These are phyloP conservation scores for Darksidea phi DNA, from an alignment of 495 filamentous ascomycete genomes.

Conservation along the genomic window DNA sequence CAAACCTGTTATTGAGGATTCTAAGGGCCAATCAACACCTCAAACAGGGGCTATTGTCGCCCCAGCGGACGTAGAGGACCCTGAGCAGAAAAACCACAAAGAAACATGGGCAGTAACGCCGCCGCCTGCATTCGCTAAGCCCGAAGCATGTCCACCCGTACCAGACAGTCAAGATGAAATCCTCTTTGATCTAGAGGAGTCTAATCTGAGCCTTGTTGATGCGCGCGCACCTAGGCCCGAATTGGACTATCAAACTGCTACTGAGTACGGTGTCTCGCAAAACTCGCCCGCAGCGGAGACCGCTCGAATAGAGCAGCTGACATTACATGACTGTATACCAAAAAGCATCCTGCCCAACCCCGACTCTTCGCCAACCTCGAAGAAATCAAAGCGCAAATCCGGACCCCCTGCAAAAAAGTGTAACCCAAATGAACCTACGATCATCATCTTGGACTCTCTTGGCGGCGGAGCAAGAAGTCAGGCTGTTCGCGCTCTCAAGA, in stretches of 20 bases:
- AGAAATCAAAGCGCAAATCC: slow-evolving; percentile 12
- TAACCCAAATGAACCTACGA: slow-evolving; percentile 53
- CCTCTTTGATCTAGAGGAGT: slow-evolving; percentile 2
- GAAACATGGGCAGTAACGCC: background rate
- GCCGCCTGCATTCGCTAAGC: background rate
- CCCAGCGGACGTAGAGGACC: background rate
- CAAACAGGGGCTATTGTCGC: background rate
- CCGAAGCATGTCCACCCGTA: background rate
- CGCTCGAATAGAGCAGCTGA: slow-evolving; percentile 2
- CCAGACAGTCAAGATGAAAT: background rate
- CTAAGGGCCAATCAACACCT: background rate
- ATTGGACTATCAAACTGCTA: too few species aligned
- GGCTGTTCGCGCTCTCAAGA: slow-evolving; percentile 64
- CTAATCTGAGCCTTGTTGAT: background rate
- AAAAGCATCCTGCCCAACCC: background rate
- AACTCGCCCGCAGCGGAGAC: slow-evolving; percentile 2
- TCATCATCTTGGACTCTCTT: slow-evolving; percentile 89
- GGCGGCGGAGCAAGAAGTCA: slow-evolving; percentile 54
- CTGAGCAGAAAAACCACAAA: background rate
- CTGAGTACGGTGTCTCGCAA: background rate
- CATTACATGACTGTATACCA: background rate
- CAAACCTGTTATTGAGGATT: background rate
- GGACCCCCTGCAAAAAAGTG: slow-evolving; percentile 30
- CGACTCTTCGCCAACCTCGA: background rate
- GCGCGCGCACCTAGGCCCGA: background rate